phyloP scores from a whole-genome alignment of 139 green algal genomes.

The Chlamydomonas sp. region DNA sequence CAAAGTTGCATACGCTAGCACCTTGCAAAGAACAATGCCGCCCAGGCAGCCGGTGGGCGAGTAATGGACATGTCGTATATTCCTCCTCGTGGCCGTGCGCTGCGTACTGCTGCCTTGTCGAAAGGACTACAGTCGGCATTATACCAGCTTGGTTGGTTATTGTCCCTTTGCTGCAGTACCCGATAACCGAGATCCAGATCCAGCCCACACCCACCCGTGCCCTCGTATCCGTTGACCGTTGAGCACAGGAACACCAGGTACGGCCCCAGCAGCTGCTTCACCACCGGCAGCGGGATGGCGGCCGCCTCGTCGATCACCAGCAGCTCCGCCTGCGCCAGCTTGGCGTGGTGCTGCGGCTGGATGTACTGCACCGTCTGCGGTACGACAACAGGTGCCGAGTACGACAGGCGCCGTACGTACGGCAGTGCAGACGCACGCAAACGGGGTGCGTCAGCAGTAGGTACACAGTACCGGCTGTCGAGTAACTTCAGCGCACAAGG shows the following conservation, averaged over 20 bases:
- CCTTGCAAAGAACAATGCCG: too few relatives aligned
- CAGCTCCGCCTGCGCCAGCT: conserved; percentile 93
- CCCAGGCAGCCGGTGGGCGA: too few relatives aligned
- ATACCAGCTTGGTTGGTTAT: background rate
- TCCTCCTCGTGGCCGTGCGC: too few relatives aligned
- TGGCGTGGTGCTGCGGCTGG: conserved; percentile 90
- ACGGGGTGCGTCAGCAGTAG: background rate
- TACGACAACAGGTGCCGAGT: background rate
- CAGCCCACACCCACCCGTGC: conserved; percentile 66
- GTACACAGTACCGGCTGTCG: background rate
- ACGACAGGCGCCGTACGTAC: background rate
- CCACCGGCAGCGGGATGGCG: conserved; percentile 94
- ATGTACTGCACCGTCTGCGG: conserved; percentile 97
- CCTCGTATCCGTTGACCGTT: conserved; percentile 95
- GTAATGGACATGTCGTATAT: too few relatives aligned
- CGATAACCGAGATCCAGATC: background rate
- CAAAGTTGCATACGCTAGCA: too few relatives aligned
- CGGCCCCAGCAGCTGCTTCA: conserved; percentile 94
- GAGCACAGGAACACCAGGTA: conserved; percentile 99
- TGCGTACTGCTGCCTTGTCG: too few relatives aligned
- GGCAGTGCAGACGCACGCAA: background rate
- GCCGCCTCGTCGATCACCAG: conserved; percentile 98
- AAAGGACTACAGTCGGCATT: background rate
- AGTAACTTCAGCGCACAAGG: background rate
- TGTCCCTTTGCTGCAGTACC: background rate